Evolutionary conservation across 176 grass and related monocot genomes (phyloP), one percentile per base, ranked within the genome.

Genomic region (Juncus effusus): DNA sequence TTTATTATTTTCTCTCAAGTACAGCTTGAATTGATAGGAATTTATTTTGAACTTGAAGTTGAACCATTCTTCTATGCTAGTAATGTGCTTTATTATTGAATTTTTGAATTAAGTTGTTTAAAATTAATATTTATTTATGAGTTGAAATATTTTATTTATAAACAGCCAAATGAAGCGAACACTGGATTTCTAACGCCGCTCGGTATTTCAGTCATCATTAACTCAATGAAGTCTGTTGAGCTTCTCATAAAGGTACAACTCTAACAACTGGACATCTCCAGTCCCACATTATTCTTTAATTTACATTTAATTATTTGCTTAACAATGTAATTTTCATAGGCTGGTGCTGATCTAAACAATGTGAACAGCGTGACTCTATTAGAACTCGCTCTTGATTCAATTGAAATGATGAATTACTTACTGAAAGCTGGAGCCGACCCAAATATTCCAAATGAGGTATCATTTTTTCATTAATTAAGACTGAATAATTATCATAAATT

Each of bases 371-470:
- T 69, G 13, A 42, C 65, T 3, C 6, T 69, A 13, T 38, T 69
- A 35, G 45, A 37, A 11, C 4, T 69, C 44, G 47, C 65, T 11
- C 53, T 38, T 69, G 12, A 69, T 69, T 69, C 65, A 1, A 69
- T 38, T 16, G 65, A 69, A 45, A 12, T 69, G 10, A 38, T 69
- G 47, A 45, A 69, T 36, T 69, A 40, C 50, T 16, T 69, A 5
- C 39, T 69, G 65, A 36, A 55, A 54, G 51, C 10, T 54, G 65
- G 65, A 69, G 65, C 65, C 13, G 65, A 69, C 35, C 65, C 65
- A 1, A 69, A 69, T 69, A 28, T 69, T 13, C 45, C 45, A 38
- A 49, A 69, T 39, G 47, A 39, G 53, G 65, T 69, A 28, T 69
- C 13, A 51, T 15, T 69, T 69, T 38, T 53, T 55, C n/a, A 9